Percentiles rank a stretch among this genome's conserved stretches.
Evolutionary conservation across 768 basidiomycete genomes (phyloP).

Genomic region (Lactifluus echinatus): DNA sequence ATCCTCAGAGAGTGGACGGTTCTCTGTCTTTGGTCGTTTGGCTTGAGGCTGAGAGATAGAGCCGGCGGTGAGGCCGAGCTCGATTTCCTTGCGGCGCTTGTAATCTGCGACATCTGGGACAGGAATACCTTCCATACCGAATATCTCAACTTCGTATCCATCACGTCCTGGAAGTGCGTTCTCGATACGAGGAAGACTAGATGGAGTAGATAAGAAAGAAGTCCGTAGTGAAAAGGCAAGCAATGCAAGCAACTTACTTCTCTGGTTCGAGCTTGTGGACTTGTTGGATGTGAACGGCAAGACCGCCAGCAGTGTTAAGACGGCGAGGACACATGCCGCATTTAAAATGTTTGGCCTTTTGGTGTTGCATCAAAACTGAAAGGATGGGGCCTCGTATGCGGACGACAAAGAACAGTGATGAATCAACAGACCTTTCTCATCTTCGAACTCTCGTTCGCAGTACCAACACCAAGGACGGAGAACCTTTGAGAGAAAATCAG

Average conservation of each 20-base stretch:
- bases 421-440: constrained; percentile 78
- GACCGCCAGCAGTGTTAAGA: constrained; percentile 93
- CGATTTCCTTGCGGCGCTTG: constrained; percentile 91
- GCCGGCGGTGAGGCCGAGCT: constrained; percentile 77
- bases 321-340: constrained; percentile 93
- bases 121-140: constrained; percentile 98
- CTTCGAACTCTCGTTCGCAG: constrained; percentile 98
- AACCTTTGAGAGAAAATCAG: constrained; percentile 37
- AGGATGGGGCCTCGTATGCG: background rate
- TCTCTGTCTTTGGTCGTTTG: constrained; percentile 76
- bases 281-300: constrained; percentile 97
- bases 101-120: constrained; percentile 92
- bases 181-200: constrained; percentile 78
- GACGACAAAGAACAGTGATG: background rate
- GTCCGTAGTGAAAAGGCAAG: background rate
- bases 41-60: constrained; percentile 73
- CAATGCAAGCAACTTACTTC: constrained; percentile 29
- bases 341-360: constrained; percentile 99
- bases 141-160: constrained; percentile 97
- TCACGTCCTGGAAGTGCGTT: constrained; percentile 95
- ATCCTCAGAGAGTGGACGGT: constrained; percentile 67
- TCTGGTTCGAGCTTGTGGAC: constrained; percentile 99
- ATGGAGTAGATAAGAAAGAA: constrained; percentile 4
- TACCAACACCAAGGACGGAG: constrained; percentile 98
- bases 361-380: constrained; percentile 94